phyloP scores from a whole-genome alignment of 2,329 filamentous ascomycete species.

The Cladosporium velox region DNA sequence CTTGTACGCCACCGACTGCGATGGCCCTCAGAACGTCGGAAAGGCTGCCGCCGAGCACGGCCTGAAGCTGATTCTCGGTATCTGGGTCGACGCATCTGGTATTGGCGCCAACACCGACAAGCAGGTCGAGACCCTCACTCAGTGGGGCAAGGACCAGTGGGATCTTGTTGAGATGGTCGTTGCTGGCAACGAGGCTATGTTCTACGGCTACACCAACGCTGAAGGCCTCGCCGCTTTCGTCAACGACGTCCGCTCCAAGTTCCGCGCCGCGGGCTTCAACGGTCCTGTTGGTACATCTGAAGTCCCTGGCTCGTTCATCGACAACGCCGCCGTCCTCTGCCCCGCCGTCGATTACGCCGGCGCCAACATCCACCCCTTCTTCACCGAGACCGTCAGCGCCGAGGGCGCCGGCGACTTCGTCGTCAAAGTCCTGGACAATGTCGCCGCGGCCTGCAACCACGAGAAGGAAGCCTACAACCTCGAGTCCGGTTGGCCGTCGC shows the following conservation, averaged over 20 bases:
- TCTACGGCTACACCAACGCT: conserved; percentile 68
- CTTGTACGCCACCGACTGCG: conserved; percentile 91
- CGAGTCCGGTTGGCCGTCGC: conserved; percentile 86
- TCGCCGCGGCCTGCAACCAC: conserved; percentile 68
- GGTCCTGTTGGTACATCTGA: conserved; percentile 83
- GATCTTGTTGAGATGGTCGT: conserved; percentile 75
- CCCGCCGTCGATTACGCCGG: conserved; percentile 72
- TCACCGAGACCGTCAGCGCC: conserved; percentile 71
- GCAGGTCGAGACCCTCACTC: conserved; percentile 73
- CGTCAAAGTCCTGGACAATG: conserved; percentile 68
- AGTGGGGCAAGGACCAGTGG: conserved; percentile 75
- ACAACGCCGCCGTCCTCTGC: conserved; percentile 66
- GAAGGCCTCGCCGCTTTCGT: conserved; percentile 71
- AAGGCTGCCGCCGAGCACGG: conserved; percentile 65
- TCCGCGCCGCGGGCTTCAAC: conserved; percentile 60
- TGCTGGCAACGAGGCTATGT: conserved; percentile 88
- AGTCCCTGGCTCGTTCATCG: conserved; percentile 75
- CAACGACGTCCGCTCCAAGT: conserved; percentile 62
- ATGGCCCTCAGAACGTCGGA: conserved; percentile 74
- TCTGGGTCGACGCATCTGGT: conserved; percentile 72
- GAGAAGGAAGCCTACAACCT: conserved; percentile 73
- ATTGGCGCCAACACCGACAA: conserved; percentile 59
- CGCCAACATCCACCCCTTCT: conserved; percentile 92
- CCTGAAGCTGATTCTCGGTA: conserved; percentile 79
- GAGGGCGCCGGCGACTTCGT: conserved; percentile 74